Evolutionary conservation across 2,329 filamentous ascomycete species (phyloP), one percentile per base, ranked within the genome.

Genomic region (Huntiella omanensis): DNA sequence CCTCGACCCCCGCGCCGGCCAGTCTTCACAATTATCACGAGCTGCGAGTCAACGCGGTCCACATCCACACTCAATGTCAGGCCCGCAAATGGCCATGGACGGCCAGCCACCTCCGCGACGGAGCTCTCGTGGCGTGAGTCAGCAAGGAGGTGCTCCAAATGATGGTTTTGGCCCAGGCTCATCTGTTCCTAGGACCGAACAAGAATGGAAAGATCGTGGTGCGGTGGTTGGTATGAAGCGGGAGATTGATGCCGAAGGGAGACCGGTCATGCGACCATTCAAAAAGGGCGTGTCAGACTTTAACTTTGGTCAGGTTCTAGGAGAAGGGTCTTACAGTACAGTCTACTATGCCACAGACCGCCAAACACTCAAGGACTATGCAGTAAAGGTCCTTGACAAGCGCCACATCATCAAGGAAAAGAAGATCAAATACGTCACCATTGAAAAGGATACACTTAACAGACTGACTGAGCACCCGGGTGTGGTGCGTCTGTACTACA

Each of bases 391-490:
- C 12, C 73, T 98, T 40, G 91, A 98, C 64, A 98, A 98, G 65
- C 77, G 86, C 56, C 91, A 98, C 61, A 98, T 98, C 58, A 98
- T 98, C 69, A 98, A 96, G 63, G 91, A 98, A 65, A 96, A 94
- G 64, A 98, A 98, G 70, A 93, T 98, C 57, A 98, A 98, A 69
- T 98, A 98, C 58, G 91, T 98, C 62, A 98, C 96, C 63, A 98
- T 98, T 56, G 91, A 98, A 63, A 95, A 95, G 65, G 88, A 98
- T 63, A 96, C 91, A 0, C 69, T 98, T 47, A 98, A 98, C 59
- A 79, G 91, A 52, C 68, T 98, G 49, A 96, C 88, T 3, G 88
- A 98, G 52, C 91, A 98, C 57, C 91, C 91, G 5, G 91, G 91
- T 15, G 88, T 98, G 50, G 87, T 98, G 48, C 82, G 91, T 52